A percentile compares a stretch with the other conserved stretches of the same genome.
These are phyloP conservation scores for Inonotus hispidus DNA, from an alignment of 1,284 basidiomycete genomes.

Conservation along the genomic window DNA sequence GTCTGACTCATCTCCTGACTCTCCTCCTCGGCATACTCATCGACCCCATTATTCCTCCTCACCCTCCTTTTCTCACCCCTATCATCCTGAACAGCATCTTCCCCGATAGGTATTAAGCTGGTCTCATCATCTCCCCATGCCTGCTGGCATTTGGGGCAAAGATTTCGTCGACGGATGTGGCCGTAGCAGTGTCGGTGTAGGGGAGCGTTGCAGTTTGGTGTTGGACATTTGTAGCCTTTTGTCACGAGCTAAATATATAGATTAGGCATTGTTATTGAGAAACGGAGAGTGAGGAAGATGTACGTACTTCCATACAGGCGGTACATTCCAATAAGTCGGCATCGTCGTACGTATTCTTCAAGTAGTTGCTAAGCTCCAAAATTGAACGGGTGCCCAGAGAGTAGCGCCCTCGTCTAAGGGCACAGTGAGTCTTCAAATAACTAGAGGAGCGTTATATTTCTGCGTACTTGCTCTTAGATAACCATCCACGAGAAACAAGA, in stretches of 20 bases:
- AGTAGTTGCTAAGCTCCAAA: slow-evolving; percentile 69
- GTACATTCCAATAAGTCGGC: slow-evolving; percentile 64
- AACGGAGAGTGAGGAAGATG: not conserved
- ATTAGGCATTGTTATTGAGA: not conserved
- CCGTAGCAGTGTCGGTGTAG: slow-evolving; percentile 67
- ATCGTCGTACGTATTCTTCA: slow-evolving; percentile 69
- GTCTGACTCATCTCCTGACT: slow-evolving; percentile 22
- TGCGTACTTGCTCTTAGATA: slow-evolving; percentile 67
- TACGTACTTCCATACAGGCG: slow-evolving; percentile 63
- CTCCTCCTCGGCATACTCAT: slow-evolving; percentile 37
- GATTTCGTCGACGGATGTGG: slow-evolving; percentile 32
- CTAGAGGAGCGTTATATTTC: not conserved
- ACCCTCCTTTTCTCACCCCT: slow-evolving; percentile 44
- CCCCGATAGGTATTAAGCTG: slow-evolving; percentile 52
- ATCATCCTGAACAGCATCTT: slow-evolving; percentile 56
- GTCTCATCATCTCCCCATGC: slow-evolving; percentile 37
- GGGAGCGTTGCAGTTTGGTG: slow-evolving; percentile 55
- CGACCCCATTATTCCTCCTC: slow-evolving; percentile 31
- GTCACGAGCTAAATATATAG: slow-evolving; percentile 47
- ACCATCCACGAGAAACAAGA: slow-evolving; percentile 79
- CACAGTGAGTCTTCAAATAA: slow-evolving; percentile 4
- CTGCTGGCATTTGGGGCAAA: slow-evolving; percentile 57
- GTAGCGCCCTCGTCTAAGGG: slow-evolving; percentile 60
- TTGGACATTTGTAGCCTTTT: slow-evolving; percentile 60
- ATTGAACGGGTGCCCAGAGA: slow-evolving; percentile 72